These are phyloP conservation scores for Diplodia sapinea DNA, from an alignment of 2,329 filamentous ascomycete genomes.

Conservation along the genomic window DNA sequence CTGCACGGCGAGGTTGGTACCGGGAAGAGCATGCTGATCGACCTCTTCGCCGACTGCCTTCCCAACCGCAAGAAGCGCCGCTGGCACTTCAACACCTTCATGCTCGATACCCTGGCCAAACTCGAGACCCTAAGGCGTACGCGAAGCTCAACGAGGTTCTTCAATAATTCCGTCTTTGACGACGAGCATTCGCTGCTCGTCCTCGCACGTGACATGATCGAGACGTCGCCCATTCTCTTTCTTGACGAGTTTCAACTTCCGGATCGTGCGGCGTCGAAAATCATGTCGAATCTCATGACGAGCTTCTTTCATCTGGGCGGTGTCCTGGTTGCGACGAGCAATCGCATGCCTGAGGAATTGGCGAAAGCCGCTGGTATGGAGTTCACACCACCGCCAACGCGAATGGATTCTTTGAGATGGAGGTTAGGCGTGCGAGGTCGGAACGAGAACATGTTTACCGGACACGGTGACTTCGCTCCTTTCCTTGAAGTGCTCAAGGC, in stretches of 20 bases:
- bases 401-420: constrained; percentile 59
- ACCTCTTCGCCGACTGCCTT: constrained; percentile 77
- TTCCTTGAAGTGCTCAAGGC: constrained; percentile 79
- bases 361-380: constrained; percentile 75
- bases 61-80: constrained; percentile 74
- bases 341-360: constrained; percentile 82
- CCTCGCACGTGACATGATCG: constrained; percentile 76
- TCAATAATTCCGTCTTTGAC: constrained; percentile 35
- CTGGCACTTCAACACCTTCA: constrained; percentile 87
- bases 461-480: constrained; percentile 72
- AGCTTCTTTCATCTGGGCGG: constrained; percentile 82
- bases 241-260: constrained; percentile 85
- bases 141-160: constrained; percentile 7
- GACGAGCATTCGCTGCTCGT: constrained; percentile 73
- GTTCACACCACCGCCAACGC: constrained; percentile 63
- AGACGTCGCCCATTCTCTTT: constrained; percentile 77
- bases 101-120: constrained; percentile 76
- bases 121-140: constrained; percentile 67
- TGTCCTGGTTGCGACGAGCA: constrained; percentile 79
- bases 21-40: constrained; percentile 84
- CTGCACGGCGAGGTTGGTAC: constrained; percentile 83
- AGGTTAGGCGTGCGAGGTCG: constrained; percentile 52
- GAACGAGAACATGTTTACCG: constrained; percentile 37
- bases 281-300: constrained; percentile 78
- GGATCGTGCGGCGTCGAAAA: constrained; percentile 77